A percentile compares a stretch with the other conserved stretches of the same genome.
phyloP scores from a whole-genome alignment of 1,284 basidiomycete genomes.

The Sporisorium sorghi region DNA sequence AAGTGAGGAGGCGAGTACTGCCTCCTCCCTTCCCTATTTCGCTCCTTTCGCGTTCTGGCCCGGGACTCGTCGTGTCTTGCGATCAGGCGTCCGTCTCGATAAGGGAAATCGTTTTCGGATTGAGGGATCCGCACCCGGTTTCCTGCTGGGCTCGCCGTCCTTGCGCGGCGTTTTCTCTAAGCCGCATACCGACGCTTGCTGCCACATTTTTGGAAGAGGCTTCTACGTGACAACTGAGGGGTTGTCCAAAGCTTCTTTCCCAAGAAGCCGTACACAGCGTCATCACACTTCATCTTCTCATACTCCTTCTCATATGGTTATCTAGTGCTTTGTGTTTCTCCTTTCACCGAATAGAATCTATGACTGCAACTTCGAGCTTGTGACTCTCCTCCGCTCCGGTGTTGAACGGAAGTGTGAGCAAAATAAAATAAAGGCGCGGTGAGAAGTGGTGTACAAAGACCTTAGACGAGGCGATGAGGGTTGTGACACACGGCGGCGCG shows the following conservation, averaged over 20 bases:
- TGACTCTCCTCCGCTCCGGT: not conserved
- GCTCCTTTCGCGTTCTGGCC: not conserved
- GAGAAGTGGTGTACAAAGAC: not conserved
- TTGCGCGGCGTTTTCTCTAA: not conserved
- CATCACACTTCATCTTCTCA: constrained; percentile 3
- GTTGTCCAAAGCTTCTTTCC: constrained; percentile 12
- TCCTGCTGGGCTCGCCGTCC: not conserved
- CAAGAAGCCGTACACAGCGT: not conserved
- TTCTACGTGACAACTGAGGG: constrained; percentile 30
- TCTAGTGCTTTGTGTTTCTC: constrained; percentile 2
- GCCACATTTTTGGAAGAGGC: not conserved
- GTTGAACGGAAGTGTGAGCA: not conserved
- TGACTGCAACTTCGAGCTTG: constrained; percentile 21
- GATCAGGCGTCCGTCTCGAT: not conserved
- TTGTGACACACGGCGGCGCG: not conserved
- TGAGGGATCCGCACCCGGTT: constrained; percentile 35
- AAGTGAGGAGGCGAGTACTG: constrained; percentile 11
- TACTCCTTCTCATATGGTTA: constrained; percentile 6
- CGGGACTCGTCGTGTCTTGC: not conserved
- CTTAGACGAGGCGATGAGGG: not conserved
- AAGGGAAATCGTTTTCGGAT: constrained; percentile 10
- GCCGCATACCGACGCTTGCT: not conserved
- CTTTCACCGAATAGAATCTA: constrained; percentile 41
- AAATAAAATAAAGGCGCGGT: not conserved
- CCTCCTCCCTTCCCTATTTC: not conserved